Conservation (phyloP, 108 stramenopile species). For the Pseudonitzschia pungens region DNA sequence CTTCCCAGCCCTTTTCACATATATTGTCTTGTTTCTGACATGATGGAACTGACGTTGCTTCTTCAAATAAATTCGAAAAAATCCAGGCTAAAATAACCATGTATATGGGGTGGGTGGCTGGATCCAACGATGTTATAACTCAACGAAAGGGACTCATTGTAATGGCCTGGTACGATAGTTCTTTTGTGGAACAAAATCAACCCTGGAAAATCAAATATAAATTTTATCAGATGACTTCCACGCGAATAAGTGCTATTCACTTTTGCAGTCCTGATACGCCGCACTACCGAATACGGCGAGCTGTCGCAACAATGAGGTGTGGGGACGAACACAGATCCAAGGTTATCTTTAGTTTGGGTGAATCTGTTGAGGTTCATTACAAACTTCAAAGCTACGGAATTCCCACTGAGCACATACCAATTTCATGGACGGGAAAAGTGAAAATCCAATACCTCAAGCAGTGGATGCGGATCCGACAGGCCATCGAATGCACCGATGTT, state of each 20-base stretch:
- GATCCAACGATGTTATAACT: neutral
- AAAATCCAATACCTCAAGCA: constrained; percentile 20
- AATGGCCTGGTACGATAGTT: neutral
- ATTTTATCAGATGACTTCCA: neutral
- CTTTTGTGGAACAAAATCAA: neutral
- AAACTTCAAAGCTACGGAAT: constrained; percentile 24
- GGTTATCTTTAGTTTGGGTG: neutral
- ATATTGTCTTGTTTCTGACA: too few relatives aligned
- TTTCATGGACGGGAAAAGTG: constrained; percentile 17
- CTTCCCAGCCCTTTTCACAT: too few relatives aligned
- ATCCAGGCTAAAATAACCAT: constrained; percentile 1
- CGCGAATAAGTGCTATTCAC: neutral
- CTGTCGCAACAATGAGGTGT: neutral
- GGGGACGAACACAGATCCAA: neutral
- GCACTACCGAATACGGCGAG: neutral
- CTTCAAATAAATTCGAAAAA: too few relatives aligned
- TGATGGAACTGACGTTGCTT: neutral
- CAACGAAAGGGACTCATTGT: neutral
- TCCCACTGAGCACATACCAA: constrained; percentile 24
- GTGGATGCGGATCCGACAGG: constrained; percentile 15
- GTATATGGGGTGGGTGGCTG: neutral
- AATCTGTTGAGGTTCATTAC: constrained; percentile 26
- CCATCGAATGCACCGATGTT: neutral
- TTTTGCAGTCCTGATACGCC: neutral
- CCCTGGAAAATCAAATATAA: neutral